Percentiles rank a stretch among this genome's conserved stretches.
These are phyloP conservation scores for Jacaranda copaia DNA, from an alignment of 257 asterid species.

Conservation along the genomic window DNA sequence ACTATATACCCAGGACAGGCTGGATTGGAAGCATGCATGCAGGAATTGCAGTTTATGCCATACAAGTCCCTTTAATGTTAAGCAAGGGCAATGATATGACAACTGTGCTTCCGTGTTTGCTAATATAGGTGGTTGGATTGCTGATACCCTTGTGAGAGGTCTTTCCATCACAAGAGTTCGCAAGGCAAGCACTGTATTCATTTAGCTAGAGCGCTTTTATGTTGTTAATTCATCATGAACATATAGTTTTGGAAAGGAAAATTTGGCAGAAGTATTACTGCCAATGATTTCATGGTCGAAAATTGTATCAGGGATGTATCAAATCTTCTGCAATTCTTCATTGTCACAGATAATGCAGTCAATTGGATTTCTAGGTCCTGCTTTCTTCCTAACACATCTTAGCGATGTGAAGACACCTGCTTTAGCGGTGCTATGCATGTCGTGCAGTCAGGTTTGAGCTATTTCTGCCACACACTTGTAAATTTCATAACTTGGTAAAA, in stretches of 20 bases:
- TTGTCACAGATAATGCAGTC: conserved; percentile 90
- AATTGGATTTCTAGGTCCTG: conserved; percentile 94
- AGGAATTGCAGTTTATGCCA: neutral
- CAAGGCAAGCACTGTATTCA: conserved; percentile 40
- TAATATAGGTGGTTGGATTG: conserved; percentile 95
- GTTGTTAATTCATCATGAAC: conserved; percentile 4
- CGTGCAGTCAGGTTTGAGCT: conserved; percentile 86
- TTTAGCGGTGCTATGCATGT: conserved; percentile 93
- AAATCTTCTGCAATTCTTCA: conserved; percentile 25
- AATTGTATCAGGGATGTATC: neutral
- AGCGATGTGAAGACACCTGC: conserved; percentile 87
- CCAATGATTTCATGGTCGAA: neutral
- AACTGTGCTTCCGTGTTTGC: conserved; percentile 60
- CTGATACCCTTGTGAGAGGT: conserved; percentile 91
- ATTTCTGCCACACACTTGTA: conserved; percentile 22
- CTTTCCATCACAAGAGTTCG: conserved; percentile 70
- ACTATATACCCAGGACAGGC: neutral
- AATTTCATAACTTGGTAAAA: conserved; percentile 15
- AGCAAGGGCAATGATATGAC: conserved; percentile 1
- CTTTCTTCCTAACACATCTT: conserved; percentile 86
- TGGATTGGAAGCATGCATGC: conserved; percentile 6
- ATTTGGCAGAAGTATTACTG: conserved; percentile 4
- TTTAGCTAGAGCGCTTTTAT: conserved; percentile 1
- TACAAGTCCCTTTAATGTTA: neutral
- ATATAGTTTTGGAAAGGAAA: conserved; percentile 25